phyloP scores from a whole-genome alignment of 1,139 yeast genomes.

The Lodderomyces elongisporus region DNA sequence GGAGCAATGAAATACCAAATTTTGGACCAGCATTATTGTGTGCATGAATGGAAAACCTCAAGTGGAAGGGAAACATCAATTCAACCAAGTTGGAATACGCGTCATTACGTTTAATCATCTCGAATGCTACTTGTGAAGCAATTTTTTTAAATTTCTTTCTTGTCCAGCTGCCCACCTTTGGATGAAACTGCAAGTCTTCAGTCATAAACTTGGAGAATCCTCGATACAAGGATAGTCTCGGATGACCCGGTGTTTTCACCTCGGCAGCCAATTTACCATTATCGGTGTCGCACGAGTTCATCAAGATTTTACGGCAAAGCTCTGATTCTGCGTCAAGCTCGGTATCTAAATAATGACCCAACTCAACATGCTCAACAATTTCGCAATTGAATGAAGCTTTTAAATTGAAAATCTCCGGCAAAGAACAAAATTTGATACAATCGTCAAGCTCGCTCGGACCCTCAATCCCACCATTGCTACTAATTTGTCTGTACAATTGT shows the following conservation, averaged over 20 bases:
- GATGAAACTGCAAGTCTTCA: conserved; percentile 47
- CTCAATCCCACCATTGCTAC: conserved; percentile 10
- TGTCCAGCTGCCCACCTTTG: conserved; percentile 33
- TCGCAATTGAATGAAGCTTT: conserved; percentile 14
- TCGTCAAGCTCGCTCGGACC: conserved; percentile 12
- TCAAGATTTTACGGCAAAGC: conserved; percentile 33
- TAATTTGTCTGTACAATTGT: conserved; percentile 30
- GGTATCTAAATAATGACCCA: conserved; percentile 33
- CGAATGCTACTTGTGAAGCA: conserved; percentile 52
- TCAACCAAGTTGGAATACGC: conserved; percentile 62
- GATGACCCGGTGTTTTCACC: conserved; percentile 39
- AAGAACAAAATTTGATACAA: conserved; percentile 27
- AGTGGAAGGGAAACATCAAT: conserved; percentile 52
- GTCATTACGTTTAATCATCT: conserved; percentile 60
- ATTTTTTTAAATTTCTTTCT: conserved; percentile 47
- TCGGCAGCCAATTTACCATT: conserved; percentile 31
- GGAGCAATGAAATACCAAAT: conserved; percentile 48
- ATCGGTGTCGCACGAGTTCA: conserved; percentile 38
- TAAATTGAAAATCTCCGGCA: conserved; percentile 32
- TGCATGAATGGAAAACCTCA: conserved; percentile 58
- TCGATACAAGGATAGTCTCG: conserved; percentile 47
- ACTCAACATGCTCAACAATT: conserved; percentile 15
- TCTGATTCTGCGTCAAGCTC: conserved; percentile 31
- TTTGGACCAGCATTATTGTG: conserved; percentile 56
- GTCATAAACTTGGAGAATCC: conserved; percentile 59